phyloP scores from a whole-genome alignment of 176 grass and related monocot species.

The Oryza nivara region DNA sequence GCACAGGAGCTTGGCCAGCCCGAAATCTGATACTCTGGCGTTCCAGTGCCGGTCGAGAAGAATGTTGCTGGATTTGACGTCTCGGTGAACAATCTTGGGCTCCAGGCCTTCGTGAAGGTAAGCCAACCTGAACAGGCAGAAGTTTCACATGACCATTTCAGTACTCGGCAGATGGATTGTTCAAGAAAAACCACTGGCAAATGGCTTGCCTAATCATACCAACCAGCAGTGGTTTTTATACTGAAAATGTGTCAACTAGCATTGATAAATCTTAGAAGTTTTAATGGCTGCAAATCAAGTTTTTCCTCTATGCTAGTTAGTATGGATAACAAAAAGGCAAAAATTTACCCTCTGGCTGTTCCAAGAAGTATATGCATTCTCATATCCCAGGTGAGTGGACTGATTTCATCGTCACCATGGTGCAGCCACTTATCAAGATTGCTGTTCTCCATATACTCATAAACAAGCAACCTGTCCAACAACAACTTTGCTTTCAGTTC shows the following conservation, averaged over 20 bases:
- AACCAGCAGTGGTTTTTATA: not conserved
- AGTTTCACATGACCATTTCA: constrained; percentile 15
- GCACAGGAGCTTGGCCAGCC: constrained; percentile 82
- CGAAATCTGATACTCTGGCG: constrained; percentile 89
- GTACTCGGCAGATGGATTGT: not conserved
- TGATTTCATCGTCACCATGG: constrained; percentile 62
- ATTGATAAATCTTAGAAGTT: not conserved
- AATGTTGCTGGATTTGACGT: constrained; percentile 97
- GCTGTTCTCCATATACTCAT: constrained; percentile 88
- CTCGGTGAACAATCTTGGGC: constrained; percentile 88
- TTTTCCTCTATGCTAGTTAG: not conserved
- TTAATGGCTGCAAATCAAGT: not conserved
- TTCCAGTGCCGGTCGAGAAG: constrained; percentile 87
- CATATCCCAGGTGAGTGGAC: constrained; percentile 80
- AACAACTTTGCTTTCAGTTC: not conserved
- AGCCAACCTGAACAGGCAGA: constrained; percentile 62
- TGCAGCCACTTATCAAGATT: constrained; percentile 87
- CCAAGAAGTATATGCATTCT: constrained; percentile 96
- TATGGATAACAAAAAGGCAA: not conserved
- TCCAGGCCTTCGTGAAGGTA: constrained; percentile 97
- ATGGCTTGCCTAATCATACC: constrained; percentile 3
- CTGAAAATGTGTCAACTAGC: not conserved
- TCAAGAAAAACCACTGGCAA: constrained; percentile 26
- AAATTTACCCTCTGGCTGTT: constrained; percentile 84
- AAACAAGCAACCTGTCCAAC: constrained; percentile 76